Base-by-base conservation (phyloP, 2,329 filamentous ascomycete genomes). In the Microdochium trichocladiopsis region DNA sequence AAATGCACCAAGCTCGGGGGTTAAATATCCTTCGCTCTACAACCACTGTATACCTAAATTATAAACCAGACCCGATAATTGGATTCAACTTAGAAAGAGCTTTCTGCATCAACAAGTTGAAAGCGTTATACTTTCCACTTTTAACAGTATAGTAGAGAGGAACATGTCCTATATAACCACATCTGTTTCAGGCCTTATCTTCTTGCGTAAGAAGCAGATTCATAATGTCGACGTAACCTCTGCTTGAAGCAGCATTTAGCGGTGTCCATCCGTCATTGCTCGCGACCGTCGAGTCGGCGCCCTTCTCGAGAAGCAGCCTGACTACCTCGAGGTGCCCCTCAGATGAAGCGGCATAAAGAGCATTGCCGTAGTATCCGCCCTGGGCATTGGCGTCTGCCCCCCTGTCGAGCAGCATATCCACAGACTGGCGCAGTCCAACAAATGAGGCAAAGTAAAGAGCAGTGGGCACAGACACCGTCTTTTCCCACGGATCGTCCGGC, bases 361-460 rank as follows among this genome's bases (percentile, higher is more conserved):
- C 57, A 28, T 31, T 61, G 22, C 58, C 55, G 33, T 52, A 51
- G n/a, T n/a, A n/a, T n/a, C n/a, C n/a, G n/a, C n/a, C n/a, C n/a
- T n/a, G n/a, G n/a, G n/a, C n/a, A n/a, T 52, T 49, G n/a, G 51
- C 12, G 47, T 56, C 50, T 8, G 56, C 55, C 12, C 55, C 56
- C 36, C 51, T 51, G 33, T 48, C 33, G 24, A 65, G 33, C 2
- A 65, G 50, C 9, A 49, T 51, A 50, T 53, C 31, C 12, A 57
- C 56, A 25, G 48, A 53, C 6, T 56, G 37, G 6, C 37, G n/a
- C 1, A 58, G 50, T 18, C 61, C 60, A 31, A 36, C 41, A 12
- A 52, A 49, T 22, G 58, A 56, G 25, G 55, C 51, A 31, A 56
- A 59, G 48, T 61, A 59, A 16, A 59, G 33, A 24, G 55, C 50